phyloP scores from a whole-genome alignment of 2,329 filamentous ascomycete species.

The Alternaria gaisen region DNA sequence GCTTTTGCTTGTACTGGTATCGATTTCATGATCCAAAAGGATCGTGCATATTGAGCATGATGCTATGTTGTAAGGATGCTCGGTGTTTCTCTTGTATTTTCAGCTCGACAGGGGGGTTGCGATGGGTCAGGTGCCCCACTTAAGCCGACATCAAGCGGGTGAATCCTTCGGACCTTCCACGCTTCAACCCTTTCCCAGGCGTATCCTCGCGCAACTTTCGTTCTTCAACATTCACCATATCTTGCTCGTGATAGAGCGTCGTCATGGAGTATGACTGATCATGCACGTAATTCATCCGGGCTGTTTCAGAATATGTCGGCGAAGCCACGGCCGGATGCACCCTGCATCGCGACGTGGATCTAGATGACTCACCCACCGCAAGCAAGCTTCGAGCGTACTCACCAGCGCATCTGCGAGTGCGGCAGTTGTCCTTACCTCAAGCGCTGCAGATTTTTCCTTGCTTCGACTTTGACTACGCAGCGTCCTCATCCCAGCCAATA shows the following conservation, averaged over 20 bases:
- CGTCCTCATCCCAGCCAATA: constrained; percentile 21
- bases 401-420: constrained; percentile 13
- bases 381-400: constrained; percentile 16
- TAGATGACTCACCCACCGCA: constrained; percentile 44
- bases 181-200: constrained; percentile 7
- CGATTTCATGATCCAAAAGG: constrained; percentile 12
- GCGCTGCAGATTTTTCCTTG: constrained; percentile 10
- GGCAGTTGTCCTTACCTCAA: constrained; percentile 22
- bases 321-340: constrained; percentile 25
- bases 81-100: constrained; percentile 26
- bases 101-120: constrained; percentile 46
- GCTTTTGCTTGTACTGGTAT: constrained; percentile 17
- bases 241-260: constrained; percentile 10
- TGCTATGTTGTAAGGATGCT: constrained; percentile 26
- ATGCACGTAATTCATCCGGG: constrained; percentile 30
- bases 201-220: constrained; percentile 7
- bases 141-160: constrained; percentile 35
- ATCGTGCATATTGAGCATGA: constrained; percentile 39
- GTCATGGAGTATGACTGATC: constrained; percentile 33
- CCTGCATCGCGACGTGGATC: constrained; percentile 43
- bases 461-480: neutral
- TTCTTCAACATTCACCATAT: constrained; percentile 2
- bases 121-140: constrained; percentile 23
- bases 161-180: constrained; percentile 4
- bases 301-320: constrained; percentile 45